Evolutionary conservation across 2,329 filamentous ascomycete species (phyloP), one percentile per base, ranked within the genome.

Genomic region (Talaromyces verruculosus): DNA sequence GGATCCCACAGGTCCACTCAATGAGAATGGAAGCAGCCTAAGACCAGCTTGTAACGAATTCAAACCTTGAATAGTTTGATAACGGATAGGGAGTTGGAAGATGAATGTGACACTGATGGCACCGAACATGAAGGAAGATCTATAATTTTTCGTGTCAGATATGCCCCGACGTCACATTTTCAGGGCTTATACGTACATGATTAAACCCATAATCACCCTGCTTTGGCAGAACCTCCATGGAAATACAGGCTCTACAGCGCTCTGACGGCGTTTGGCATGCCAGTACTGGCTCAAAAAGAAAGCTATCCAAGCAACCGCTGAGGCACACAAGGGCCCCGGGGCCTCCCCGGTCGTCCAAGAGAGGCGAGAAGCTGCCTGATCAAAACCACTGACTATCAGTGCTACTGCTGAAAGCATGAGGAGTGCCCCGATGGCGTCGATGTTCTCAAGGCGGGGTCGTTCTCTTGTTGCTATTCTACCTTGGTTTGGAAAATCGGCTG

Each of bases 221-320:
- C 64, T 69, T 30, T 66, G 30, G 19, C 65, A 49, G 37, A 69
- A 68, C 22, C 65, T 25, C 65, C 65, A 67, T 19, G 65, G 65
- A 47, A 67, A 66, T 15, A 69, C 55, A 37, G 68, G 59, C 64
- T 68, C 63, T 39, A 57, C 22, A 25, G 15, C 55, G 65, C 63
- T 67, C n/a, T 41, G 51, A 8, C 2, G 30, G 33, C 33, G 51
- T 15, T 6, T 41, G 1, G 17, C 33, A 33, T 39, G 61, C 49
- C 47, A 63, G 11, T 39, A 37, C n/a, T 55, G 43, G 35, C 37
- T 63, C 11, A 35, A n/a, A 63, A 57, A 55, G 33, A 39, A 63
- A 19, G 28, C 22, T 22, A 55, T 43, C 47, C 61, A 63, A 3
- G 45, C n/a, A 39, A 30, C 22, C 0, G 30, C 35, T 3, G 47